Evolutionary conservation across 495 filamentous ascomycete genomes (phyloP), one percentile per base, ranked within the genome.

Genomic region (Xylaria telfairii): DNA sequence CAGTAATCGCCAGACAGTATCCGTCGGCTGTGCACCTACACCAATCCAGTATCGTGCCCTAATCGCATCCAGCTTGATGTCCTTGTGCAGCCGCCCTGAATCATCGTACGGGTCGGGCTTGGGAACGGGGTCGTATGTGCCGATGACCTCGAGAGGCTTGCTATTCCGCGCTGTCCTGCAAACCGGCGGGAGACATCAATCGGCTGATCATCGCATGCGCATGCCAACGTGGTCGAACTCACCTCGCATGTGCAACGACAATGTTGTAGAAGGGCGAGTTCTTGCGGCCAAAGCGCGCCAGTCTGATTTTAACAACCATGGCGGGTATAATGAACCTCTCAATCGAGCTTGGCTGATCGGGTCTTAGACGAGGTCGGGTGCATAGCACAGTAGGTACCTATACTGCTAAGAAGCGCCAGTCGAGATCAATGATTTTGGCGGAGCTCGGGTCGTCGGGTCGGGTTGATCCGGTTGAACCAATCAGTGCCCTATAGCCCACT

Each of bases 1-100:
- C 80, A 99, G 80, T 73, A 99, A 76, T 82, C 94, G 86, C 96
- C 94, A 96, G 34, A 90, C 92, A 4, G 92, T 87, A 73, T 97
- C 93, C 73, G 90, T 94, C 34, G 96, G 95, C 82, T 99, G 96
- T 47, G 96, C 96, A 4, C 96, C 96, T 12, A 98, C 95, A 78
- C 96, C 96, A 17, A 99, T 84, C 96, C 96, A 99, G 83, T 99
- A 99, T 80, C 92, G 90, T 65, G 95, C 92, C 59, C 96, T 85
- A 64, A 87, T 80, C 1, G 85, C 85, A 83, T 99, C 96, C 3
- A 99, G 85, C 67, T 93, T 89, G 75, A 99, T 92, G 67, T 98
- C 95, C 81, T 99, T 99, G 80, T 89, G 90, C 70, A 90, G 84
- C 66, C 87, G 89, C 10, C 88, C 90, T 69, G 89, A 86, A 73